These are phyloP conservation scores for Pseudogymnoascus sp. DNA, from an alignment of 2,329 filamentous ascomycete species.

Conservation along the genomic window DNA sequence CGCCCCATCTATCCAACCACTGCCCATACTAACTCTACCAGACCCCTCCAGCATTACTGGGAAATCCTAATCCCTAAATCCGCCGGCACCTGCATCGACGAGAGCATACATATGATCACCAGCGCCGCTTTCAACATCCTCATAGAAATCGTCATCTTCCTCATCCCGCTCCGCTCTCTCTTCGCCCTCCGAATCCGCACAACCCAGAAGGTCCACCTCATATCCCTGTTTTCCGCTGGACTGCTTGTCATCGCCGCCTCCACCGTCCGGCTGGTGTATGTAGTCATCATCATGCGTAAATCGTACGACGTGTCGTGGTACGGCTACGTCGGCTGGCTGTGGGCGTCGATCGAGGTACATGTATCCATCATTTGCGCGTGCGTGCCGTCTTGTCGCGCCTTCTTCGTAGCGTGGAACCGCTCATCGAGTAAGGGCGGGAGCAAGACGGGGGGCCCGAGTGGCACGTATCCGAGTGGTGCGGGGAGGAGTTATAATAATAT, in stretches of 20 bases:
- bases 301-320: slow-evolving; percentile 6
- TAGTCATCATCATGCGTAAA: not conserved
- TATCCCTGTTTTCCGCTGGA: not conserved
- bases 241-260: not conserved
- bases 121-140: not conserved
- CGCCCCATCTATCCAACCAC: not conserved
- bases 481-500: slow-evolving; percentile 9
- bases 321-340: not conserved
- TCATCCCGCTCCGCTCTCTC: slow-evolving; percentile 8
- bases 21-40: not conserved
- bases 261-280: not conserved
- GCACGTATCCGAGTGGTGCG: not conserved
- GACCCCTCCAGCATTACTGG: slow-evolving; percentile 3
- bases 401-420: slow-evolving; percentile 5
- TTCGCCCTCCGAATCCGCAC: slow-evolving; percentile 4
- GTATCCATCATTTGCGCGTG: not conserved
- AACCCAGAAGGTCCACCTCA: not conserved
- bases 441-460: not conserved
- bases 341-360: not conserved
- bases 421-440: not conserved
- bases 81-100: not conserved
- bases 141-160: slow-evolving; percentile 1
- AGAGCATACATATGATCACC: not conserved
- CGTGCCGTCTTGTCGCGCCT: not conserved
- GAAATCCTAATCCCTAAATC: not conserved